Base-by-base conservation (phyloP, 306 rosid genomes). In the Vicia sativa region DNA sequence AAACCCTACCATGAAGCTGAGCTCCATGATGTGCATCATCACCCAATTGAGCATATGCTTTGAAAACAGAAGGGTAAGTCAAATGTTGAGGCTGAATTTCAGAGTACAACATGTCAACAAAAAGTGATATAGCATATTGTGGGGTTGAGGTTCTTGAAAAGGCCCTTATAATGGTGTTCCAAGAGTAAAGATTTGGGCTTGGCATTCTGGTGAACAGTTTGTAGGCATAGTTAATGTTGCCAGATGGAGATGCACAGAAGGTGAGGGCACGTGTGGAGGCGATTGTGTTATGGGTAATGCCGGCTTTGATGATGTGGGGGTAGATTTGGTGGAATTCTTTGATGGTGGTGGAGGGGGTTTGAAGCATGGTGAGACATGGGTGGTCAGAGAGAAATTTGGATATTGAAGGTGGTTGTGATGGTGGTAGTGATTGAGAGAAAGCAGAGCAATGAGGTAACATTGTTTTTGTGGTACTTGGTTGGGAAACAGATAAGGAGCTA, bases 31-130 rank as follows among this genome's bases (percentile, higher is more conserved):
- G 70, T 25, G 86, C 89, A 28, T 76, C 89, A 28, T 76, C 71
- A 48, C 91, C 87, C 66, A 82, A 77, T 62, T 80, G 96, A 77
- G 86, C 74, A 74, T 80, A 90, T 14, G 97, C 97, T 76, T 90
- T 93, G 54, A 90, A 90, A 65, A 93, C 83, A 9, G 97, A 93
- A 73, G 97, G 98, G 59, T 88, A 88, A 52, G 95, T 90, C 81
- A 86, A 81, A 10, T 62, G 60, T 0, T 83, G 81, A 1, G 98
- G 95, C 54, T 83, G 74, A 65, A 83, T 46, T 9, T 44, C 21
- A 8, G 93, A 84, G 63, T 59, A 68, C 68, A 92, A 61, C 96
- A 93, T 88, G n/a, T 90, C 77, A 78, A 85, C 52, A 82, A 90
- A 90, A 52, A 90, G 87, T 76, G 76, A 82, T 12, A 92, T 16